Conservation (phyloP, 176 grass and related monocot genomes). For the Eleusine coracana region DNA sequence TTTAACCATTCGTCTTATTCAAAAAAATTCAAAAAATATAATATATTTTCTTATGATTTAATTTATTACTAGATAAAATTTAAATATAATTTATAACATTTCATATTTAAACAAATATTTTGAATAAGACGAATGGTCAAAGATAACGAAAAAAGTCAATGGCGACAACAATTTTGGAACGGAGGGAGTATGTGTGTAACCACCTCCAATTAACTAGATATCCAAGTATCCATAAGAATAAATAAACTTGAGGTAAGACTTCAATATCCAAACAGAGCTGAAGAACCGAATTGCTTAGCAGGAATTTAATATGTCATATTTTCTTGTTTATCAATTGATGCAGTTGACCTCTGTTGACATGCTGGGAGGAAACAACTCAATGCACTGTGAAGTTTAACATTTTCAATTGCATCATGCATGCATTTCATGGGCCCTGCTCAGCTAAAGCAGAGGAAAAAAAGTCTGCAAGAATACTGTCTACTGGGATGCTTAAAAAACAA, state of each 20-base stretch:
- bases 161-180: no score
- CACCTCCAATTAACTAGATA: background rate
- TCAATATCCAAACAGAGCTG: background rate
- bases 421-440: background rate
- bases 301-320: background rate
- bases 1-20: no score
- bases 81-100: no score
- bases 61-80: no score
- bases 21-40: no score
- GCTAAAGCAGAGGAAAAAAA: conserved; percentile 4
- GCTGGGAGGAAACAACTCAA: conserved; percentile 14
- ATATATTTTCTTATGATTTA: no score
- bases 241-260: conserved; percentile 5
- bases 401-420: background rate
- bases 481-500: conserved; percentile 27
- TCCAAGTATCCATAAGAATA: background rate
- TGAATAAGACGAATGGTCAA: no score
- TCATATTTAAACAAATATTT: no score
- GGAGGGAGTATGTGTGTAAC: background rate
- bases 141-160: no score
- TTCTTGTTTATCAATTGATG: background rate
- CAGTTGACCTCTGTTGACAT: background rate
- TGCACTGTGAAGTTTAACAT: conserved; percentile 3
- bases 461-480: background rate
- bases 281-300: background rate